Evolutionary conservation across 2,329 filamentous ascomycete genomes (phyloP).

Genomic region (Xenosphaeropsis pyriputrescens): DNA sequence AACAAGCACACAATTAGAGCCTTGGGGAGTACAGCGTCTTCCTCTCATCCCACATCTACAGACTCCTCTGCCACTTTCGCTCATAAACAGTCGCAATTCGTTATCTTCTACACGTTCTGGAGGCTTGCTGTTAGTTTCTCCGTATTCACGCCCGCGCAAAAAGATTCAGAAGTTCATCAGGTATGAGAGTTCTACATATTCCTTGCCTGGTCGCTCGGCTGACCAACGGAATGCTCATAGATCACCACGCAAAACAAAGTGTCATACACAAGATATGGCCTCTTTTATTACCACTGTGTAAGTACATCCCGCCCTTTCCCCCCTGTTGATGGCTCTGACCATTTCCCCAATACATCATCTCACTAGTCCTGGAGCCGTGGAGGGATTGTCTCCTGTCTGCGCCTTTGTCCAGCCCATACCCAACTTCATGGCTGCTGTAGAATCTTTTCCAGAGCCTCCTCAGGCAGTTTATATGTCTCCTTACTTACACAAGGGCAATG

Average conservation of each 20-base stretch:
- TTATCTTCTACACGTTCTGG: too few species aligned
- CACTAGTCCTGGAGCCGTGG: slow-evolving; percentile 7
- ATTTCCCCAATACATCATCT: slow-evolving; percentile 9
- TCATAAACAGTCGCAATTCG: too few species aligned
- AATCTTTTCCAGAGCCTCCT: slow-evolving; percentile 23
- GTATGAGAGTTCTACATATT: neutral
- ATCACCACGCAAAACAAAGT: neutral
- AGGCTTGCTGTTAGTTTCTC: too few species aligned
- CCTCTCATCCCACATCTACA: too few species aligned
- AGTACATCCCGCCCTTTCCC: slow-evolving; percentile 27
- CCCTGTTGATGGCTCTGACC: slow-evolving; percentile 20
- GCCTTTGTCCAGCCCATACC: slow-evolving; percentile 14
- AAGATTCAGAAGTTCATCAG: too few species aligned
- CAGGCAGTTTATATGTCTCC: slow-evolving; percentile 20
- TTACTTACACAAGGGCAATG: slow-evolving; percentile 17
- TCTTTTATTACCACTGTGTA: slow-evolving; percentile 75
- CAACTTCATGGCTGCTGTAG: slow-evolving; percentile 11
- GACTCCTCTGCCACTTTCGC: too few species aligned
- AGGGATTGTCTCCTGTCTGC: slow-evolving; percentile 11
- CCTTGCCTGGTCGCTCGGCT: neutral
- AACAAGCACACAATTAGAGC: too few species aligned
- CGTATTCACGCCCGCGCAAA: too few species aligned
- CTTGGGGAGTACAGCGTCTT: too few species aligned
- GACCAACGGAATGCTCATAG: slow-evolving; percentile 1
- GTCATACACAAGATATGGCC: slow-evolving; percentile 34